phyloP scores from a whole-genome alignment of 148 eudicot species.

The Nepenthes gracilis region DNA sequence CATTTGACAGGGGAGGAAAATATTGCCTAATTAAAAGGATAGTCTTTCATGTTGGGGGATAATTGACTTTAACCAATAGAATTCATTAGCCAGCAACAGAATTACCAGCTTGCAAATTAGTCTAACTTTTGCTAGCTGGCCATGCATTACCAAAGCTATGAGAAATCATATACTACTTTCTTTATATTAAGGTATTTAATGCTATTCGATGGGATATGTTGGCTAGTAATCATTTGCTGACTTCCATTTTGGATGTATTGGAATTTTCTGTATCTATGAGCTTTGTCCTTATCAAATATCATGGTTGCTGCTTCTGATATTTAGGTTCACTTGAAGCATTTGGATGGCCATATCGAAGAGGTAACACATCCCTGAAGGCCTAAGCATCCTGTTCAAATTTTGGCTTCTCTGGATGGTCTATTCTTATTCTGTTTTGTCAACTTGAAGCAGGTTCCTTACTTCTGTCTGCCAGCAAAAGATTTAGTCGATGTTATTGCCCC shows the following conservation, averaged over 20 bases:
- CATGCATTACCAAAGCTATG: neutral
- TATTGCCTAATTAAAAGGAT: too few species aligned
- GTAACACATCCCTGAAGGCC: slow-evolving; percentile 22
- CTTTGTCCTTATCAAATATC: neutral
- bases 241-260: neutral
- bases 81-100: too few species aligned
- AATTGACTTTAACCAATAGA: too few species aligned
- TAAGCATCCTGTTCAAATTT: slow-evolving; percentile 1
- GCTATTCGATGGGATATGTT: too few species aligned
- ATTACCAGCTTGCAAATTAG: too few species aligned
- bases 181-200: too few species aligned
- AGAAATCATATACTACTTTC: neutral
- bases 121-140: too few species aligned
- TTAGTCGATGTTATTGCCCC: slow-evolving; percentile 97
- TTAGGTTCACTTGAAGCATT: slow-evolving; percentile 96
- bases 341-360: slow-evolving; percentile 98
- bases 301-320: slow-evolving; percentile 2
- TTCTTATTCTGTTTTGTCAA: neutral
- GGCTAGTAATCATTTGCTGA: neutral
- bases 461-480: slow-evolving; percentile 91
- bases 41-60: too few species aligned
- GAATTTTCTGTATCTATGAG: neutral
- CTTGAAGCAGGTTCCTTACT: slow-evolving; percentile 84
- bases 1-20: too few species aligned
- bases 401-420: neutral